Evolutionary conservation across 208 protist species (phyloP).

Genomic region (Leishmania mexicana): DNA sequence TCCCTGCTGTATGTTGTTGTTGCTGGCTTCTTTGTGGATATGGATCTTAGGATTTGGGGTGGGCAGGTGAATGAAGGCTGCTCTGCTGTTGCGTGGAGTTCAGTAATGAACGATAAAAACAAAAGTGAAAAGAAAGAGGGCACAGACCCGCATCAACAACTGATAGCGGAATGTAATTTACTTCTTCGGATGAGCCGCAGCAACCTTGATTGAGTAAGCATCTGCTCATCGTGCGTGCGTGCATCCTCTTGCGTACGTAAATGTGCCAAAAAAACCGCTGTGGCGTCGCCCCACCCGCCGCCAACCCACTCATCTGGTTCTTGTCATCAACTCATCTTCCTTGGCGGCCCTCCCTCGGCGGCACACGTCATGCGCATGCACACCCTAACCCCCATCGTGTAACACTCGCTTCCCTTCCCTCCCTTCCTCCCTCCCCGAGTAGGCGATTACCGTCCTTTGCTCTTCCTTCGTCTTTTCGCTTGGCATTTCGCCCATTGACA

Average conservation of each 20-base stretch:
- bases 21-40: not conserved
- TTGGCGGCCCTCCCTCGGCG: not conserved
- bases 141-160: not conserved
- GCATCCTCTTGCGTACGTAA: not conserved
- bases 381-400: not conserved
- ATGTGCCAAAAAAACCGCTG: not conserved
- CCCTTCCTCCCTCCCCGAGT: not conserved
- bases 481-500: not conserved
- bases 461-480: not conserved
- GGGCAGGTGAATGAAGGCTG: not conserved
- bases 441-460: conserved; percentile 4
- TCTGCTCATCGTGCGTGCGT: not conserved
- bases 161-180: not conserved
- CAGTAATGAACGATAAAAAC: not conserved
- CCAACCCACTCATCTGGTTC: not conserved
- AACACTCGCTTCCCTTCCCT: not conserved
- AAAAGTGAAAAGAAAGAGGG: not conserved
- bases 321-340: not conserved
- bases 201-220: not conserved
- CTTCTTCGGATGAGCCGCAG: not conserved
- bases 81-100: not conserved
- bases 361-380: not conserved
- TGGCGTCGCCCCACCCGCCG: not conserved
- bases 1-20: not conserved
- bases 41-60: not conserved